Evolutionary conservation across 345 rosid genomes (phyloP).

Genomic region (Hibiscus trionum): DNA sequence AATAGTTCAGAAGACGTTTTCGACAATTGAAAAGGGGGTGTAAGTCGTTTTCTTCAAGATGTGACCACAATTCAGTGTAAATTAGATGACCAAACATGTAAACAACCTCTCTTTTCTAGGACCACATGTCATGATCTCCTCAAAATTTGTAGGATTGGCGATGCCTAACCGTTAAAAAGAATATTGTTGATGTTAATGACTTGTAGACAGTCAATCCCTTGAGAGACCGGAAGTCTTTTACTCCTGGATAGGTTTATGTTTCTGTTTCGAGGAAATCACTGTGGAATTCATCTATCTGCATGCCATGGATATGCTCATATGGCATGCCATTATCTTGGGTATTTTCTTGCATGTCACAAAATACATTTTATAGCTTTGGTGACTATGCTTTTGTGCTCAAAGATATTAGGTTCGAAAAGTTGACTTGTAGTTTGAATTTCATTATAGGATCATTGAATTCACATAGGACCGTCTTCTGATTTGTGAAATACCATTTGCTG

Average conservation of each 20-base stretch:
- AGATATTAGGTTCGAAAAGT: neutral
- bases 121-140: conserved; percentile 1
- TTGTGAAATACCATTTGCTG: conserved; percentile 11
- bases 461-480: neutral
- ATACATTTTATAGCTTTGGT: neutral
- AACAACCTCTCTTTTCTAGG: neutral
- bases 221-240: neutral
- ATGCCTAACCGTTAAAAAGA: neutral
- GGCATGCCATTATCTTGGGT: neutral
- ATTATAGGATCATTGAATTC: neutral
- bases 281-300: neutral
- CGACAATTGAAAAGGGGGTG: neutral
- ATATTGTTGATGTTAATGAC: neutral
- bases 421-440: neutral
- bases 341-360: neutral
- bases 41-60: neutral
- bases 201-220: neutral
- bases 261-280: neutral
- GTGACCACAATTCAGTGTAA: neutral
- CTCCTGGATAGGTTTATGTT: neutral
- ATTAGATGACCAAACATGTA: neutral
- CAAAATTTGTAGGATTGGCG: neutral
- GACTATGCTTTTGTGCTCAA: neutral
- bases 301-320: neutral
- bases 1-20: neutral